A percentile compares a stretch with the other conserved stretches of the same genome.
Conservation (phyloP, 1,284 basidiomycete genomes). For the Ceratobasidium sp. region DNA sequence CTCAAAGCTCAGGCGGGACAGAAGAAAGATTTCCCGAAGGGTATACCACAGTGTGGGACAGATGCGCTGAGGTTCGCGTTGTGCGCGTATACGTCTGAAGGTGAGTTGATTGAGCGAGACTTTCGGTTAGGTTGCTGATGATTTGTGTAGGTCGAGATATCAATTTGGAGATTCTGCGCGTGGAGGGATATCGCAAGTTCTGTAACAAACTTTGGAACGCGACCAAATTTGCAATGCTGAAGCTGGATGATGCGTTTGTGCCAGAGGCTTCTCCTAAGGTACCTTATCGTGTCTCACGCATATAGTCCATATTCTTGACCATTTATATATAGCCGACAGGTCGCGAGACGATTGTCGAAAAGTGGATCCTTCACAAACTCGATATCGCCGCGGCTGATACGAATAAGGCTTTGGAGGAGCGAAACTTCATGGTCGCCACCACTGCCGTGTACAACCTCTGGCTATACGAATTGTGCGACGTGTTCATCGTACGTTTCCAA, state of each 20-base stretch:
- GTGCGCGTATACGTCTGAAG: constrained; percentile 90
- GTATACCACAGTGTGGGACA: constrained; percentile 98
- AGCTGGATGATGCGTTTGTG: constrained; percentile 84
- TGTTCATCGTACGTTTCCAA: constrained; percentile 84
- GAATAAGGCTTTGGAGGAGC: constrained; percentile 78
- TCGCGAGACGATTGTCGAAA: constrained; percentile 90
- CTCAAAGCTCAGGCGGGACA: constrained; percentile 91
- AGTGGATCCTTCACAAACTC: constrained; percentile 96
- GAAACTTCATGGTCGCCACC: constrained; percentile 95
- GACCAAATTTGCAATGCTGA: constrained; percentile 97
- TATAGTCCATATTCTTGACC: neutral
- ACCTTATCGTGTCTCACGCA: neutral
- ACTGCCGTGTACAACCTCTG: constrained; percentile 92
- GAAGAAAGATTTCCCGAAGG: constrained; percentile 99
- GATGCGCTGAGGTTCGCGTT: constrained; percentile 96
- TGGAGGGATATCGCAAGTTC: constrained; percentile 99
- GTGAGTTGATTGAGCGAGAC: no score
- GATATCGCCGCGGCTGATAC: constrained; percentile 83
- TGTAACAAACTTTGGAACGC: constrained; percentile 99
- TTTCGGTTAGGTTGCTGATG: no score
- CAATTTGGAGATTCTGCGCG: constrained; percentile 93
- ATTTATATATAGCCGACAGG: constrained; percentile 74
- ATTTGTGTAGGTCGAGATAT: constrained; percentile 89
- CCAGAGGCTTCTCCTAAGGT: constrained; percentile 78
- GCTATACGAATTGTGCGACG: constrained; percentile 98